Evolutionary conservation across 306 rosid genomes (phyloP).

Genomic region (Vicia villosa): DNA sequence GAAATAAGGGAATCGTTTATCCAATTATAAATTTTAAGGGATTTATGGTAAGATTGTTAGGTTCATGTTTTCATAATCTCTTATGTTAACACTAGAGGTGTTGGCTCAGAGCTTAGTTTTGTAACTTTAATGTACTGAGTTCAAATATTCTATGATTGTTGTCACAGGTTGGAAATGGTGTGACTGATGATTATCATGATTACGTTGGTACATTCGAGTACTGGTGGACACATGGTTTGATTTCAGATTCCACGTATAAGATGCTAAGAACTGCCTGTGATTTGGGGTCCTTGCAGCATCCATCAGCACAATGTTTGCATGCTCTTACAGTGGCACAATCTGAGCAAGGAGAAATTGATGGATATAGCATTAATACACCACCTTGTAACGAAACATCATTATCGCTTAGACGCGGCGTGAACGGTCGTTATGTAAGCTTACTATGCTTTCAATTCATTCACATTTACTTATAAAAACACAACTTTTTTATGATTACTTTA

Average conservation of each 20-base stretch:
- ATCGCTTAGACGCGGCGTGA: constrained; percentile 58
- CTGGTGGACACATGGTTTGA: too few species aligned
- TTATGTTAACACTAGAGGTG: too few species aligned
- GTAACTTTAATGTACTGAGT: not conserved
- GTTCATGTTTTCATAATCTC: not conserved
- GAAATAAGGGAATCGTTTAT: constrained; percentile 68
- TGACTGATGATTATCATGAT: too few species aligned
- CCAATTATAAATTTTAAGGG: constrained; percentile 89
- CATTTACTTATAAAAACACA: too few species aligned
- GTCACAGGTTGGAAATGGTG: too few species aligned
- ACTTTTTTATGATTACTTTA: too few species aligned
- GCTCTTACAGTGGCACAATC: constrained; percentile 55
- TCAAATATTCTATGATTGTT: constrained; percentile 1
- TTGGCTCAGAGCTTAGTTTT: too few species aligned
- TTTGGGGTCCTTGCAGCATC: constrained; percentile 74
- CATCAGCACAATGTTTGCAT: constrained; percentile 64
- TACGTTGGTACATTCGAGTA: too few species aligned
- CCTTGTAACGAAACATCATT: constrained; percentile 74
- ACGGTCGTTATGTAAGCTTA: constrained; percentile 83
- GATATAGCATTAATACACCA: constrained; percentile 76
- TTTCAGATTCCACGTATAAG: constrained; percentile 87
- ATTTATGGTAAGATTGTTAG: constrained; percentile 68
- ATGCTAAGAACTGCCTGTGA: constrained; percentile 59
- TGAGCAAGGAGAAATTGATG: constrained; percentile 92
- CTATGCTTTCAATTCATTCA: constrained; percentile 3